Percentiles rank a stretch among this genome's conserved stretches.
Conservation (phyloP, 148 eudicot genomes). For the Drosera capensis region DNA sequence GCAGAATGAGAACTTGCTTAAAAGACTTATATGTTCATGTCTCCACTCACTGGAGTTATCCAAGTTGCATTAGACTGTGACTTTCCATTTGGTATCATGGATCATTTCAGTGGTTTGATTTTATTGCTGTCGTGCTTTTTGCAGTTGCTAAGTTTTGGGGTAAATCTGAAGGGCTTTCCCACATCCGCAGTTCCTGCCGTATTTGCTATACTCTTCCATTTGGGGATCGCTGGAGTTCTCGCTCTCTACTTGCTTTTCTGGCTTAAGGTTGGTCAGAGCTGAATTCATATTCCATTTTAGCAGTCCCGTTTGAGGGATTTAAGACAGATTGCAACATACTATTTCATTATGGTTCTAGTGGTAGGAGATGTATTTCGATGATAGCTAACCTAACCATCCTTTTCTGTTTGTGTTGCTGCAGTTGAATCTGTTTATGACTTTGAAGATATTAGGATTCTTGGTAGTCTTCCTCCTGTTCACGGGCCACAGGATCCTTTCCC, state of each 20-base stretch:
- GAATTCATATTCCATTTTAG: slow-evolving; percentile 1
- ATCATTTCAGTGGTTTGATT: too few relatives aligned
- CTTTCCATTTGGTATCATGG: too few relatives aligned
- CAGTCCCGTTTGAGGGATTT: too few relatives aligned
- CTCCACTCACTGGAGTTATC: too few relatives aligned
- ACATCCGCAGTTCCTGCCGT: slow-evolving; percentile 46
- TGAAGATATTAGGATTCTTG: slow-evolving; percentile 63
- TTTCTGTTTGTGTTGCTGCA: slow-evolving; percentile 40
- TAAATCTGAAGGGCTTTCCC: slow-evolving; percentile 84
- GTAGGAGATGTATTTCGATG: not conserved
- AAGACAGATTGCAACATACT: too few relatives aligned
- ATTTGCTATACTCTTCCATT: slow-evolving; percentile 67
- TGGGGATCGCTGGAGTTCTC: slow-evolving; percentile 76
- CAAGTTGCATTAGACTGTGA: too few relatives aligned
- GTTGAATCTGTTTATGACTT: slow-evolving; percentile 77
- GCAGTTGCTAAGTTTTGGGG: slow-evolving; percentile 64
- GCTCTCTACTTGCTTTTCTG: slow-evolving; percentile 67
- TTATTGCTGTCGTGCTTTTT: slow-evolving; percentile 6
- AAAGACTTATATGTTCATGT: too few relatives aligned
- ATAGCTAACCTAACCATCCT: not conserved
- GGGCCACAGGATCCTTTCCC: slow-evolving; percentile 74
- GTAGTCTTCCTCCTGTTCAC: slow-evolving; percentile 69
- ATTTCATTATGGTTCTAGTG: not conserved
- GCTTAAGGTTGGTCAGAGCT: slow-evolving; percentile 58
- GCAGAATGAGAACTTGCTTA: too few relatives aligned